Evolutionary conservation across 805 yeast genomes (phyloP).

Genomic region (Schwanniomyces yamadae): DNA sequence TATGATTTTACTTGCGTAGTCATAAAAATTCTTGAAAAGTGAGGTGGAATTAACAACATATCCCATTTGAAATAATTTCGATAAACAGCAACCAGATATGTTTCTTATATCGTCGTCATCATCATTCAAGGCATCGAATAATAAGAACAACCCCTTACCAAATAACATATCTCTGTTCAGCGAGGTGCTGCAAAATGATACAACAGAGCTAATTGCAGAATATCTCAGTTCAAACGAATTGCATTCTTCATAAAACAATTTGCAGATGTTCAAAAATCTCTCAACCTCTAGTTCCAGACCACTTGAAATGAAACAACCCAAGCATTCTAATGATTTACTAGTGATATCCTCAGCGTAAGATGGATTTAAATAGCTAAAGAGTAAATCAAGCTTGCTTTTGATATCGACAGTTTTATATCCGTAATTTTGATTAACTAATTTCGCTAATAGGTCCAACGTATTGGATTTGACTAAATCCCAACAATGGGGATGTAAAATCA

Average conservation of each 20-base stretch:
- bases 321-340: conserved; percentile 48
- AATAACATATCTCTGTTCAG: not conserved
- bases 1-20: not conserved
- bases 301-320: conserved; percentile 43
- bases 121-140: conserved; percentile 50
- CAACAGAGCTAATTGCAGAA: not conserved
- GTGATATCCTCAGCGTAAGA: conserved; percentile 46
- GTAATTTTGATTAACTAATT: conserved; percentile 13
- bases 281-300: not conserved
- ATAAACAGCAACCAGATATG: conserved; percentile 43
- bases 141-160: conserved; percentile 18
- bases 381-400: conserved; percentile 18
- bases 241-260: not conserved
- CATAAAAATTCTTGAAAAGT: not conserved
- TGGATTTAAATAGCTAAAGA: conserved; percentile 27
- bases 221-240: conserved; percentile 1
- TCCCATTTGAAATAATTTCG: conserved; percentile 22
- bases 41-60: not conserved
- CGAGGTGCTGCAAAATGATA: not conserved
- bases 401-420: conserved; percentile 6
- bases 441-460: conserved; percentile 35
- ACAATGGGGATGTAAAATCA: conserved; percentile 21
- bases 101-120: conserved; percentile 65
- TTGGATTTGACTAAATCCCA: conserved; percentile 48
- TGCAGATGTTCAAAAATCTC: not conserved